Evolutionary conservation across 2,329 filamentous ascomycete genomes (phyloP), one percentile per base, ranked within the genome.

Genomic region (Calonectria multiphialidica): DNA sequence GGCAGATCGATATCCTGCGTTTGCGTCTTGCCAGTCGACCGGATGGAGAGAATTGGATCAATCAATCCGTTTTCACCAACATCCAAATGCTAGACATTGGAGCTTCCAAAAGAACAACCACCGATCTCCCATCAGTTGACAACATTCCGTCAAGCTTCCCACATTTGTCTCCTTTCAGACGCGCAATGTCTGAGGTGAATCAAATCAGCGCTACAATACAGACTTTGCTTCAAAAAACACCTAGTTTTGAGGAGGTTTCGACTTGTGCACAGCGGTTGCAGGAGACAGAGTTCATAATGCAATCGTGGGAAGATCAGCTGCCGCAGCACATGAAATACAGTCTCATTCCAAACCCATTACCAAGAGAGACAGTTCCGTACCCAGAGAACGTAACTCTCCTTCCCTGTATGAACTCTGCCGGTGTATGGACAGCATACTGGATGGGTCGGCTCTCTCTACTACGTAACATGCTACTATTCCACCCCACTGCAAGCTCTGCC

Each of bases 361-460:
- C 47, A 9, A 40, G 33, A 10, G 63, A 42, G 8, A 53, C 23
- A 2, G 63, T 30, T 21, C 47, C 47, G 8, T 66, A 66, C 33
- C 63, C 63, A 53, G 35, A 15, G 23, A 10, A 21, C 7, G 25
- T 55, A 25, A 44, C 55, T 44, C 16, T 66, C 9, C 49, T 55
- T 15, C 63, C 63, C 5, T 42, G 37, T 9, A 66, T 66, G 47
- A 30, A 12, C 21, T 55, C 47, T 3, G 63, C 63, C 2, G 63
- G 47, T n/a, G 12, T 66, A n/a, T 66, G 63, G 63, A 55, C 35
- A 30, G 16, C 47, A 15, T 66, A 33, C 28, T 66, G 63, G 63
- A 12, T 66, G 4, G 47, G 47, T 4, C 23, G 25, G 18, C 12
- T 66, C 5, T 66, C 63, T 10, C n/a, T 66, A 15, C 15, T 55